Evolutionary conservation across 1,139 yeast genomes (phyloP), one percentile per base, ranked within the genome.

Genomic region (Geotrichum citri-aurantii): DNA sequence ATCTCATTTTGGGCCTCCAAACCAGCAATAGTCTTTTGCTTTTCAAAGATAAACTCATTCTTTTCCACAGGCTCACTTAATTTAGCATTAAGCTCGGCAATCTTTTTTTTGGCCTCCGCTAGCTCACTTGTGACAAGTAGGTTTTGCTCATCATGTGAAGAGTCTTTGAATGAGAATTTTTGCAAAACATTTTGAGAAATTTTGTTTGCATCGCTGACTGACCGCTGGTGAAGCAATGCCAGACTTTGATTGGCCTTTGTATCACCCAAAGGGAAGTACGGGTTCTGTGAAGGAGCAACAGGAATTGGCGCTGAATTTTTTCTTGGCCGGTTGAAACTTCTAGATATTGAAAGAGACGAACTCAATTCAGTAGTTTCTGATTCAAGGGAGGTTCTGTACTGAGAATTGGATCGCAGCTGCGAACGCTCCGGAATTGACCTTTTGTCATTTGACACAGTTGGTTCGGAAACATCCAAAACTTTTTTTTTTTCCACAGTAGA

Each of bases 21-120:
- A 5, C 67, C 70, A 1, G 75, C 75, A 55, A 73, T 65, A 1
- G 74, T 70, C 59, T 66, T 65, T n/a, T 74, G 66, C 60, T 72
- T 72, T 58, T 70, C 72, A 48, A 71, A 65, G 33, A 63, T 68
- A 19, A 63, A 56, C 23, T 70, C 72, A 33, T 63, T 23, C 56
- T 57, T 44, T 64, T 65, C 11, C 61, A 57, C 37, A 71, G 58
- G 48, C 58, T 56, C 24, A 67, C 63, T 55, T 70, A 5, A 71
- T 67, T 27, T 63, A n/a, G n/a, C 65, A 42, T 73, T 75, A n/a
- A 73, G 65, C 58, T 67, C 73, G 4, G 71, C 71, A 46, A 73
- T 70, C 7, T 69, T 65, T 60, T 67, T 66, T 48, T 64, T 66
- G 19, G 74, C 66, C n/a, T 64, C 67, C 12, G 62, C 60, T 2